phyloP scores from a whole-genome alignment of 2,329 filamentous ascomycete genomes.

The Botrytis galanthina region DNA sequence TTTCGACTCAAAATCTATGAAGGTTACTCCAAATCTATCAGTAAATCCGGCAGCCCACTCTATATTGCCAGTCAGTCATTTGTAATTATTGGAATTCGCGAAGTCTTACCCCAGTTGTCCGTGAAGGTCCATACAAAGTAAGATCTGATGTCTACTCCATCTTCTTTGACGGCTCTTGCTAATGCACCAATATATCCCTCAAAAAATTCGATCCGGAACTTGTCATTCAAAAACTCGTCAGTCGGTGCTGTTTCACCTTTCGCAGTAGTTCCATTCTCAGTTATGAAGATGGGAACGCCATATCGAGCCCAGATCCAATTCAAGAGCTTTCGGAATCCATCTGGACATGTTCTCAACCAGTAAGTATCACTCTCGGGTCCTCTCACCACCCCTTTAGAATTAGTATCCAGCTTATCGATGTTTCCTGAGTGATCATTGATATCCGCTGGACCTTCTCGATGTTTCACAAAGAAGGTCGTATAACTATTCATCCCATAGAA shows the following conservation, averaged over 20 bases:
- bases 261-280: conserved; percentile 81
- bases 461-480: conserved; percentile 79
- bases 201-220: conserved; percentile 78
- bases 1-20: conserved; percentile 69
- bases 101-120: conserved; percentile 47
- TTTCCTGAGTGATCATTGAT: conserved; percentile 71
- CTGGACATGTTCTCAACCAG: conserved; percentile 73
- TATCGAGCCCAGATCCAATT: conserved; percentile 77
- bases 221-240: conserved; percentile 71
- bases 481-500: conserved; percentile 95
- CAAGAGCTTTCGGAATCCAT: conserved; percentile 73
- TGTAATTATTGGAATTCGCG: not conserved
- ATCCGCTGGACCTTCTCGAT: conserved; percentile 59
- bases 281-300: conserved; percentile 76
- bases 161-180: conserved; percentile 66
- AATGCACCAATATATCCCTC: conserved; percentile 72
- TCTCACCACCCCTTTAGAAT: conserved; percentile 69
- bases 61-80: not conserved
- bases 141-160: conserved; percentile 73
- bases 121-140: conserved; percentile 86
- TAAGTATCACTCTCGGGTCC: conserved; percentile 76
- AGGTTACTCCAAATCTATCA: conserved; percentile 79
- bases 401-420: conserved; percentile 67
- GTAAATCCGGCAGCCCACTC: conserved; percentile 71
- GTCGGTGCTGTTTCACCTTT: conserved; percentile 74